Base-by-base conservation (phyloP, 129 eudicot genomes). In the Chrysanthemum makinoi region DNA sequence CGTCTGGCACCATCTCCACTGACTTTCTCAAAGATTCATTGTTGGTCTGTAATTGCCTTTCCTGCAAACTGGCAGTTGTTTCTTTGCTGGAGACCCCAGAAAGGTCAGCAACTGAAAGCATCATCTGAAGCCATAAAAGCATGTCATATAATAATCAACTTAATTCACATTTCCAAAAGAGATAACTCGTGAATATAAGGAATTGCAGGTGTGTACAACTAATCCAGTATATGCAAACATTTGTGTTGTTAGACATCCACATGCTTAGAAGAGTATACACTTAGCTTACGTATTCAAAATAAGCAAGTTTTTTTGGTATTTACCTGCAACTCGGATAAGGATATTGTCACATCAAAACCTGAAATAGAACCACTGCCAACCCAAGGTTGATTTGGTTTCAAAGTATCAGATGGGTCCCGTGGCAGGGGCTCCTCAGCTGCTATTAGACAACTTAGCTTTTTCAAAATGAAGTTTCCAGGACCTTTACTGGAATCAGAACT, bases 301-400 rank as follows among this genome's bases (percentile, higher is more conserved):
- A 74, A 43, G 30, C 26, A 62, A 28, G 63, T 15, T 49, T 11
- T 11, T 22, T 26, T 17, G 51, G 47, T 28, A 35, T 66, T 83
- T 74, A 95, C 99, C 94, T 95, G 85, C 69, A 95, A 68, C 75
- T 95, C 96, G 4, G 72, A 58, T 54, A 95, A 77, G 49, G 97
- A 86, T 58, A 95, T 66, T 51, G 89, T 87, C 79, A 95, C 69
- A 66, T 95, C 92, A 79, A 90, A 79, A 57, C 96, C 97, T 53
- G 86, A 81, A 69, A 87, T 64, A 77, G 96, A 86, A 71, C 97
- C 97, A 81, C 80, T 79, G 18, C 99, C 99, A 79, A 75, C 76
- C 99, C 99, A 95, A 77, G 62, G 62, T 33, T 82, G 75, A 75
- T 63, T 74, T 60, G 67, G 69, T 61, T 39, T 72, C 43, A 11